Percentiles rank a stretch among this genome's conserved stretches.
Evolutionary conservation across 2,329 filamentous ascomycete species (phyloP).

Genomic region (Colletotrichum siamense): DNA sequence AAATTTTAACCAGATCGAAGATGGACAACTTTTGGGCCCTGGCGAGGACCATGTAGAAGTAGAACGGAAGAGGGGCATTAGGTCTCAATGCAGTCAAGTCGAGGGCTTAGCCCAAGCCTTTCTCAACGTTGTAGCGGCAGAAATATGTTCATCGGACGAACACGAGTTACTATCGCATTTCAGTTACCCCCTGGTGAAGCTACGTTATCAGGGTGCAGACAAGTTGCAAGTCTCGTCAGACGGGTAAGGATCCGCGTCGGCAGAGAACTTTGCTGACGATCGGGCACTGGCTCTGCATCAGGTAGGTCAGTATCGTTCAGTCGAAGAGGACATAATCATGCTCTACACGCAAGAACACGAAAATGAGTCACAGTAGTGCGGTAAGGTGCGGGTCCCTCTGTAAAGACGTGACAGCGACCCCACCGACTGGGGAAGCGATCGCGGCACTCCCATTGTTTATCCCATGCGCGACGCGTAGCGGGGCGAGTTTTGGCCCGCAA

Average conservation of each 20-base stretch:
- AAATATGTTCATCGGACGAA: neutral
- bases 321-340: neutral
- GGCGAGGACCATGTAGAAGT: slow-evolving; percentile 66
- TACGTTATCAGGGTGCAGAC: neutral
- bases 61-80: neutral
- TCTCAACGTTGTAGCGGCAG: neutral
- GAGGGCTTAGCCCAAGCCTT: neutral
- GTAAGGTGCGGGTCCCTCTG: neutral
- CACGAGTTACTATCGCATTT: neutral
- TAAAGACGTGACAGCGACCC: neutral
- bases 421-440: neutral
- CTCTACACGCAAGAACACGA: neutral
- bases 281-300: neutral
- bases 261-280: neutral
- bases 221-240: neutral
- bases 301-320: neutral
- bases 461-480: neutral
- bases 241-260: neutral
- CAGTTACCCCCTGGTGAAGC: neutral
- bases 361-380: neutral
- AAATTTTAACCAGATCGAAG: slow-evolving; percentile 79
- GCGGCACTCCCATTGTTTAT: neutral
- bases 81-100: neutral
- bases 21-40: slow-evolving; percentile 96
- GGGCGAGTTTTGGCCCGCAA: neutral